Conservation (phyloP, 2,329 filamentous ascomycete genomes). For the Ceratocystis harringtonii region DNA sequence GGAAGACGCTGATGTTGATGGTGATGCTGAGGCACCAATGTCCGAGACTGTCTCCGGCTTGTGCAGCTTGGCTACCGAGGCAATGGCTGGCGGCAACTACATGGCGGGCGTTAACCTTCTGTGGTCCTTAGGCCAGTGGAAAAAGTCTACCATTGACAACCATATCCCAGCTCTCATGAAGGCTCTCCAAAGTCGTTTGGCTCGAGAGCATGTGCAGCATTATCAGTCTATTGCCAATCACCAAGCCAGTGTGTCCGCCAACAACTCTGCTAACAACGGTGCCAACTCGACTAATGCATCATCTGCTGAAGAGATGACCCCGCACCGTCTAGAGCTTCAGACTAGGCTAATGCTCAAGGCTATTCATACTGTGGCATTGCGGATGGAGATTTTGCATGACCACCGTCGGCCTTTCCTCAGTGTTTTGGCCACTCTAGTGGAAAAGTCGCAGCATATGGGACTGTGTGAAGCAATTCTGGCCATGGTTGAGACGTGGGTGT, state of each 20-base stretch:
- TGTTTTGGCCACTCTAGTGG: constrained; percentile 83
- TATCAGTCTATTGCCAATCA: constrained; percentile 45
- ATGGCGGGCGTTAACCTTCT: constrained; percentile 82
- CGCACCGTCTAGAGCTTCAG: constrained; percentile 75
- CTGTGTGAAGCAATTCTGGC: constrained; percentile 85
- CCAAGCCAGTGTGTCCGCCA: constrained; percentile 29
- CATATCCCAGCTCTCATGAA: constrained; percentile 87
- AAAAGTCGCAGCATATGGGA: constrained; percentile 76
- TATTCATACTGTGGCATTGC: constrained; percentile 77
- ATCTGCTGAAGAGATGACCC: constrained; percentile 40
- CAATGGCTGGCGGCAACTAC: constrained; percentile 65
- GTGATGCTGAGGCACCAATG: constrained; percentile 62
- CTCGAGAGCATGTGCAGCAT: constrained; percentile 78
- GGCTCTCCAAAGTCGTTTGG: constrained; percentile 77
- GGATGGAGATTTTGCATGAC: constrained; percentile 86
- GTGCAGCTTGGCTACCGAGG: constrained; percentile 74
- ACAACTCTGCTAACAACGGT: constrained; percentile 32
- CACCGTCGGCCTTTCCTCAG: constrained; percentile 86
- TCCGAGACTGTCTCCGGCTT: constrained; percentile 79
- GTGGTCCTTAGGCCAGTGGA: constrained; percentile 78
- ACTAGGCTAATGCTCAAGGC: constrained; percentile 87
- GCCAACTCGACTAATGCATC: background rate
- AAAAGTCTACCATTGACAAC: constrained; percentile 73
- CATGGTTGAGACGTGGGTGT: constrained; percentile 94
- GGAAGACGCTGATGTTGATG: constrained; percentile 68